Base-by-base conservation (phyloP, 371 early-diverging fungal genomes). In the Syncephalis fuscata region DNA sequence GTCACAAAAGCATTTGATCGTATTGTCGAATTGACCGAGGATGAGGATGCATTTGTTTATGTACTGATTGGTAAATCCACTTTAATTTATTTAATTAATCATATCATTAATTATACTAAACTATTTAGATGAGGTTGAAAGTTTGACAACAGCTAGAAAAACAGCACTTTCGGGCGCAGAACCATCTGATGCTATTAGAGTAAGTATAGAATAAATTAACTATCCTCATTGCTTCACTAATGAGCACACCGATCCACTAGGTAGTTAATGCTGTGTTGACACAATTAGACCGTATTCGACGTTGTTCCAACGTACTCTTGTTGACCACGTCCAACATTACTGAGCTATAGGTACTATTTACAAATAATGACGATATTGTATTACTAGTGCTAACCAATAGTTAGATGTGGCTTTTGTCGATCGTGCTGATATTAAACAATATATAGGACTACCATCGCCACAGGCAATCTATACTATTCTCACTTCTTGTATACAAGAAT, bases 271-370 rank as follows among this genome's bases (percentile, higher is more conserved):
- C 71, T 0, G 50, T 71, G 15, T 55, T 73, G 9, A 73, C 73
- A 1, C 70, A 73, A 56, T 56, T 70, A 21, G 80, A 80, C 46
- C 57, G 66, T 14, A 55, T 80, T n/a, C 66, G 65, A 51, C 44
- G 60, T 19, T 43, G 50, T 24, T 61, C 54, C 24, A 76, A 76
- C 43, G 77, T 74, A 0, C 55, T 80, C 26, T 61, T 80, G 9
- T 23, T 80, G 53, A 61, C 77, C 15, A 80, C 80, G 1, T 73
- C 77, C 2, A 79, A 80, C 48, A 64, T 80, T 21, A 74, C 74
- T 1, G 72, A 42, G 74, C 76, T 11, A 77, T 74, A 43, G 76
- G 71, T 69, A 51, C 17, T 49, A 11, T 15, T 3, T 15, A 8
- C 11, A n/a, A 17, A 20, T 22, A 9, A 25, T 15, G 11, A 26